These are phyloP conservation scores for Candida sithepensis DNA, from an alignment of 805 yeast genomes.

Conservation along the genomic window DNA sequence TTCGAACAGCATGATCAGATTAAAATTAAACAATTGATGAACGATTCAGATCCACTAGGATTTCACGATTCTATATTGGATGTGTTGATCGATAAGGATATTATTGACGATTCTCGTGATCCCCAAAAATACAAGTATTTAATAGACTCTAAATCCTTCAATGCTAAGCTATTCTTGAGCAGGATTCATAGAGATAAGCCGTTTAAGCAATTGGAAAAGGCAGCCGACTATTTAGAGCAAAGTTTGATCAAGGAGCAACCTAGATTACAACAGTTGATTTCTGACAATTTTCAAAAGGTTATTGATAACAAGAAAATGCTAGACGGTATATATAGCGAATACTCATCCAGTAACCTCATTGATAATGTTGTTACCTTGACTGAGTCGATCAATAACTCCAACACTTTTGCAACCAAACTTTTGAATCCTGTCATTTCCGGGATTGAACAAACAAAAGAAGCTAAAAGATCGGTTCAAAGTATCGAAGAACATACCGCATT, in stretches of 20 bases:
- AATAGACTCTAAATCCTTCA: constrained; percentile 55
- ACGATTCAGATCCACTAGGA: constrained; percentile 50
- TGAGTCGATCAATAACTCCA: constrained; percentile 45
- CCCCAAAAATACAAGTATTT: constrained; percentile 39
- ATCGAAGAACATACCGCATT: constrained; percentile 50
- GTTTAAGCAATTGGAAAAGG: constrained; percentile 43
- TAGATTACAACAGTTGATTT: constrained; percentile 48
- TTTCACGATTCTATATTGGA: constrained; percentile 43
- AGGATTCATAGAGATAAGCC: constrained; percentile 55
- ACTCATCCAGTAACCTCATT: constrained; percentile 31
- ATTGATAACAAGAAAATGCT: constrained; percentile 62
- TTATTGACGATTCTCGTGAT: constrained; percentile 37
- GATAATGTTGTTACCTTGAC: constrained; percentile 21
- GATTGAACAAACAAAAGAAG: constrained; percentile 43
- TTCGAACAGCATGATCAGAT: constrained; percentile 4
- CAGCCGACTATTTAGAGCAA: constrained; percentile 46
- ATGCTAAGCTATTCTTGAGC: constrained; percentile 52
- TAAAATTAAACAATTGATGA: constrained; percentile 2
- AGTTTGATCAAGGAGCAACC: constrained; percentile 48
- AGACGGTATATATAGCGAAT: constrained; percentile 56
- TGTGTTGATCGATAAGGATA: constrained; percentile 37
- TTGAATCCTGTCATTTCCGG: constrained; percentile 58
- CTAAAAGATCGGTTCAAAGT: constrained; percentile 46
- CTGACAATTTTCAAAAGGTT: constrained; percentile 58
- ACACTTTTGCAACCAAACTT: constrained; percentile 45